Base-by-base conservation (phyloP, 2,329 filamentous ascomycete genomes). In the Apiospora hydei region DNA sequence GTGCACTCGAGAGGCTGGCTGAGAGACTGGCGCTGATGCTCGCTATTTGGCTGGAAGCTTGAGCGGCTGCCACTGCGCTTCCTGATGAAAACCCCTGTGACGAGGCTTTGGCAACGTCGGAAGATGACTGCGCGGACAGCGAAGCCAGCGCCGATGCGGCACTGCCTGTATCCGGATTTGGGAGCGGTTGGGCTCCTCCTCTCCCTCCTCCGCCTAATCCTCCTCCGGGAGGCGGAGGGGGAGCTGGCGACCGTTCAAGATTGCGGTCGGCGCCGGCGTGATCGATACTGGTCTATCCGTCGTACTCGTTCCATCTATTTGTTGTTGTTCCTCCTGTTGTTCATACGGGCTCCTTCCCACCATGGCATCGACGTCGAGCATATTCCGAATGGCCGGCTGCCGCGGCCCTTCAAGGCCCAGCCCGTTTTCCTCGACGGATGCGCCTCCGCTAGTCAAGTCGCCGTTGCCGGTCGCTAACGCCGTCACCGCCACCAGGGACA, bases 1-100 rank as follows among this genome's bases (percentile, higher is more conserved):
- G 64, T 3, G 69, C 71, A 26, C 71, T 72, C 24, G 69, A 71
- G 8, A 61, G 46, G 43, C 71, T 72, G 13, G 71, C 71, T 4
- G 38, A 61, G 34, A 71, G 46, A 44, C 70, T 71, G 21, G 30
- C 49, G 47, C 18, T 57, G 16, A 67, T 61, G 24, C 49, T 61
- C 18, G 69, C 69, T 41, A 69, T 51, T 10, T 69, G 68, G 21
- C 68, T 69, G 13, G 68, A 41, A 0, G 68, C 68, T 30, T 34
- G 30, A 0, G 68, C 34, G 10, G 30, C 47, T 18, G 68, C 68
- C 21, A 44, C 68, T 18, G 47, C 18, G 24, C 46, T 64, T 6
- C 57, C 68, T 2, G 64, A 44, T 2, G 11, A 13, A 34, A 57
- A 69, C 13, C 57, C 57, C 6, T 49, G 34, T 14, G 70, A 34